Conservation (phyloP, 106 monocot genomes). For the Dendrobium huoshanense region DNA sequence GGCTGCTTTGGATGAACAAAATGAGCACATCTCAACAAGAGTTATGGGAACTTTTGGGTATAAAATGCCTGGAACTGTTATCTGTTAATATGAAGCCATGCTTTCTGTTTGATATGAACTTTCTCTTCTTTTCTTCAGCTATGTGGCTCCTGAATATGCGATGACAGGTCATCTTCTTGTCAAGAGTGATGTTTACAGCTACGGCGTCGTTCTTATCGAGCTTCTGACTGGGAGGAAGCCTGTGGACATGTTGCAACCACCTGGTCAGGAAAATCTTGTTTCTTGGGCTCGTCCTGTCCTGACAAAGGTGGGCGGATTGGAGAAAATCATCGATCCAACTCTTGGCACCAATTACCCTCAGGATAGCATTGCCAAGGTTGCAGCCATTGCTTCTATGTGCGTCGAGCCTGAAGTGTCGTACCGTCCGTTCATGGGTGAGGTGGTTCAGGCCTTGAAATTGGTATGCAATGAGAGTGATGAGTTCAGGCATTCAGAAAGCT, state of each 20-base stretch:
- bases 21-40: slow-evolving; percentile 84
- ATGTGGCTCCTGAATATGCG: slow-evolving; percentile 93
- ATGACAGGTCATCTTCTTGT: slow-evolving; percentile 98
- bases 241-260: slow-evolving; percentile 66
- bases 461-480: slow-evolving; percentile 58
- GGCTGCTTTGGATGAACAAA: slow-evolving; percentile 65
- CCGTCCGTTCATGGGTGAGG: slow-evolving; percentile 93
- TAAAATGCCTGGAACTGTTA: background rate
- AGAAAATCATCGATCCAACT: slow-evolving; percentile 59
- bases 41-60: slow-evolving; percentile 99
- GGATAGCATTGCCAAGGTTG: slow-evolving; percentile 68
- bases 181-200: slow-evolving; percentile 94
- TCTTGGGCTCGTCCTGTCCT: slow-evolving; percentile 84
- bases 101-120: background rate
- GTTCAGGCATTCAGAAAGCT: slow-evolving; percentile 27
- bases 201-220: slow-evolving; percentile 92
- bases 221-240: slow-evolving; percentile 84
- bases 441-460: slow-evolving; percentile 85
- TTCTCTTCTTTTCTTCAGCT: slow-evolving; percentile 31
- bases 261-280: slow-evolving; percentile 85
- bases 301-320: slow-evolving; percentile 44
- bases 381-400: slow-evolving; percentile 96
- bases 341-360: slow-evolving; percentile 32
- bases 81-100: background rate
- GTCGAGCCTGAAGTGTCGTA: slow-evolving; percentile 91